Evolutionary conservation across 768 basidiomycete species (phyloP), one percentile per base, ranked within the genome.

Genomic region (Sporobolomyces pararoseus): DNA sequence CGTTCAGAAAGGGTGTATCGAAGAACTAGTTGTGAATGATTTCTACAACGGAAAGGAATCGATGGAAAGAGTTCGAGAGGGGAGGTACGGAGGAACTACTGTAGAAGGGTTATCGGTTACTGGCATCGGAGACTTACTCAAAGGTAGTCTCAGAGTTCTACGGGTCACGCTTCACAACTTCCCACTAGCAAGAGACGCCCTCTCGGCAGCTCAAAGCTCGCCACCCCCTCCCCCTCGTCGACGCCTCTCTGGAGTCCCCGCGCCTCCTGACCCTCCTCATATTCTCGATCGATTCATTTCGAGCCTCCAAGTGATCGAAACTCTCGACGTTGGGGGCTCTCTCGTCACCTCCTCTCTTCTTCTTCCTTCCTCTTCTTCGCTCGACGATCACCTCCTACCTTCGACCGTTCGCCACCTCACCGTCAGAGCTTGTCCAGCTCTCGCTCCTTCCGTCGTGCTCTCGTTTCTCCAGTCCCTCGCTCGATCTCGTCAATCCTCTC

Each of bases 271-370:
- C 13, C n/a, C 32, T 14, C 27, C 23, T 21, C 46, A 65, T 50
- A 14, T 65, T 46, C 68, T 70, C 63, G 68, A 65, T 44, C 27
- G 21, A 0, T 65, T 70, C 63, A 50, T 65, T 34, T n/a, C 63
- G 19, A 31, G 7, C 23, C 39, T 59, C 39, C 16, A 13, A n/a
- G 0, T 14, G 2, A 55, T 69, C 17, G 3, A 2, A 7, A 14
- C 29, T 2, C 68, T 70, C 63, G 68, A 70, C 47, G 14, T 70
- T 31, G 68, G 68, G 6, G 68, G 68, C 0, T 42, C 42, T 12
- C 63, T 70, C 63, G 63, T 70, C 44, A 17, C 58, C 12, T 21
- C 68, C 19, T 17, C 4, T 29, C 68, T 70, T 29, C 60, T 70
- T 50, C 27, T 29, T 14, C 57, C 63, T 0, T 37, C 32, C 14